phyloP scores from a whole-genome alignment of 1,284 basidiomycete species.

The Sanghuangporus weigelae region DNA sequence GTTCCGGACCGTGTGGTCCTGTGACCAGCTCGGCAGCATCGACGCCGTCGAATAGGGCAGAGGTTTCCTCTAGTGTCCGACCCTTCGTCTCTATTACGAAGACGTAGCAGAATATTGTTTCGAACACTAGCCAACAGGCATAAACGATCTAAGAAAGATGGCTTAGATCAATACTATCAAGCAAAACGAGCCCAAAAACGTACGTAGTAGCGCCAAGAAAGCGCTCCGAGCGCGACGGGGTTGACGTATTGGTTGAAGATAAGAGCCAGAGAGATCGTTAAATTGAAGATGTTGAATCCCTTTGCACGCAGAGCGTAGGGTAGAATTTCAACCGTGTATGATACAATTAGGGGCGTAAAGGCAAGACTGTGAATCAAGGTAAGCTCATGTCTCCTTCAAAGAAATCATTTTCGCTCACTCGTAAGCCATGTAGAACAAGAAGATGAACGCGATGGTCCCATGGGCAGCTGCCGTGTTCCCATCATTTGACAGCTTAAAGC shows the following conservation, averaged over 20 bases:
- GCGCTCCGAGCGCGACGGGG: constrained; percentile 30
- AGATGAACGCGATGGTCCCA: constrained; percentile 46
- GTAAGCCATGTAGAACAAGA: constrained; percentile 40
- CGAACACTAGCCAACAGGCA: constrained; percentile 35
- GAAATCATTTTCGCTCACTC: constrained; percentile 24
- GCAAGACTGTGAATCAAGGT: constrained; percentile 31
- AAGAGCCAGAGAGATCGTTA: constrained; percentile 42
- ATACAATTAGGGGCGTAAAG: constrained; percentile 52
- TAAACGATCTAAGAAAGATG: constrained; percentile 34
- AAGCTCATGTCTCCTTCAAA: not conserved
- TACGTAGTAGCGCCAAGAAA: constrained; percentile 38
- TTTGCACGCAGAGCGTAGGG: constrained; percentile 56
- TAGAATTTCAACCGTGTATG: constrained; percentile 54
- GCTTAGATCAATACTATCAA: not conserved
- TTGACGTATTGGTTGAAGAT: constrained; percentile 58
- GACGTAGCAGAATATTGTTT: constrained; percentile 34
- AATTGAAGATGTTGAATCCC: constrained; percentile 54
- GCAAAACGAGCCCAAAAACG: not conserved
- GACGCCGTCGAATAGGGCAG: constrained; percentile 31
- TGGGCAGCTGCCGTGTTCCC: constrained; percentile 33
- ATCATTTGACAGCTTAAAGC: constrained; percentile 33
- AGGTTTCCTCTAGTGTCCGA: constrained; percentile 35
- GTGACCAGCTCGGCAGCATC: constrained; percentile 27
- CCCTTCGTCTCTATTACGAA: constrained; percentile 41
- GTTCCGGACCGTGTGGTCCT: not conserved